Evolutionary conservation across 2,329 filamentous ascomycete genomes (phyloP).

Genomic region (Alternaria arbusti): DNA sequence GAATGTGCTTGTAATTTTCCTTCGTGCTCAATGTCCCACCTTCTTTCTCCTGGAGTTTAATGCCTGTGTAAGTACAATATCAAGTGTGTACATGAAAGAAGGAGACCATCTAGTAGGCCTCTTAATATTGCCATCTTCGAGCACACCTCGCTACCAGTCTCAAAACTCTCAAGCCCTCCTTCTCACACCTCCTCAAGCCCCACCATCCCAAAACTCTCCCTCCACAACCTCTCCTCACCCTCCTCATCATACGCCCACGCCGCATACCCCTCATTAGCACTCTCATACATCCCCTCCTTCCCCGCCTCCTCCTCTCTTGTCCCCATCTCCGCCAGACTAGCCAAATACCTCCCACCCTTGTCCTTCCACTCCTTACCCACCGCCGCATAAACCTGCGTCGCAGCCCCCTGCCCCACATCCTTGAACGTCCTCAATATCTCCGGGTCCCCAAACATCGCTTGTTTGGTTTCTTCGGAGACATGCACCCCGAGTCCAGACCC

Average conservation of each 20-base stretch:
- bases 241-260: background rate
- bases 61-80: too few species aligned
- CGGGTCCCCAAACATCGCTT: background rate
- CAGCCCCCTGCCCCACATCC: background rate
- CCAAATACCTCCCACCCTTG: background rate
- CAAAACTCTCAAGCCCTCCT: too few species aligned
- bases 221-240: background rate
- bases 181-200: background rate
- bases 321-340: background rate
- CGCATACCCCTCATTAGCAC: background rate
- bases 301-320: background rate
- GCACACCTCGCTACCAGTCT: too few species aligned
- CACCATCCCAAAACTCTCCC: background rate
- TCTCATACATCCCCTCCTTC: background rate
- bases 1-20: too few species aligned
- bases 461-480: background rate
- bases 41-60: too few species aligned
- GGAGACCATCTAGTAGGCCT: too few species aligned
- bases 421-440: background rate
- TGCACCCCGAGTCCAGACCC: background rate
- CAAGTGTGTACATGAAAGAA: too few species aligned
- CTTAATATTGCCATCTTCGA: too few species aligned
- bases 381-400: background rate
- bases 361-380: background rate
- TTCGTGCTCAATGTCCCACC: too few species aligned